Evolutionary conservation across 1,284 basidiomycete genomes (phyloP).

Genomic region (Boletus sp.): DNA sequence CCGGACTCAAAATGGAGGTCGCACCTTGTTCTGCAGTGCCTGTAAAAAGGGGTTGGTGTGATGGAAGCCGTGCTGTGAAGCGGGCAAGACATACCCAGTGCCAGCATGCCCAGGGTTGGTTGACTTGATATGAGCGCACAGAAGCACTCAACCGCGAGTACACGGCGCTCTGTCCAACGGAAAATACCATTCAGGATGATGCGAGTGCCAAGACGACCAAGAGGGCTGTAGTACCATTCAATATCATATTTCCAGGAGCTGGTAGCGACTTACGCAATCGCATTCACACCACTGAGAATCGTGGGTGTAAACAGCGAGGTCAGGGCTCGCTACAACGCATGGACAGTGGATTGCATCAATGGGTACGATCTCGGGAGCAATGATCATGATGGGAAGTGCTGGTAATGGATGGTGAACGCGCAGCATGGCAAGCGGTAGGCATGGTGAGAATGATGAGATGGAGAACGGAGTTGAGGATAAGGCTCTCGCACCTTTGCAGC

Average conservation of each 20-base stretch:
- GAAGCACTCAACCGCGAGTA: constrained; percentile 7
- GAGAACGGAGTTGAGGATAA: too few relatives aligned
- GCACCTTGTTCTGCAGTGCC: constrained; percentile 24
- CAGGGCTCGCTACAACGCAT: neutral
- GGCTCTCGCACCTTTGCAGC: too few relatives aligned
- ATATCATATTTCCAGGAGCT: neutral
- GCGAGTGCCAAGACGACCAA: neutral
- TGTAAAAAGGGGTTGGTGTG: neutral
- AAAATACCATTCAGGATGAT: constrained; percentile 3
- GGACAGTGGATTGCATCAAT: neutral
- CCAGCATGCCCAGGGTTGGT: constrained; percentile 27
- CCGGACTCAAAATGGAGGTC: neutral
- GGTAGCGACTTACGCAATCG: constrained; percentile 6
- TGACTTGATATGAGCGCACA: too few relatives aligned
- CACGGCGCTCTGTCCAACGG: constrained; percentile 2
- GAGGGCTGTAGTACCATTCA: neutral
- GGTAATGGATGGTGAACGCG: too few relatives aligned
- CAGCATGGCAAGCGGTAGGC: too few relatives aligned
- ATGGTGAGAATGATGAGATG: too few relatives aligned
- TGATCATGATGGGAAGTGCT: too few relatives aligned
- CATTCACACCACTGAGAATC: constrained; percentile 3
- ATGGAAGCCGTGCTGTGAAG: neutral
- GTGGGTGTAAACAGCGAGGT: neutral
- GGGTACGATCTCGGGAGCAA: too few relatives aligned
- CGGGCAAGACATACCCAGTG: neutral